Evolutionary conservation across 495 filamentous ascomycete species (phyloP).

Genomic region (Extremus antarcticus): DNA sequence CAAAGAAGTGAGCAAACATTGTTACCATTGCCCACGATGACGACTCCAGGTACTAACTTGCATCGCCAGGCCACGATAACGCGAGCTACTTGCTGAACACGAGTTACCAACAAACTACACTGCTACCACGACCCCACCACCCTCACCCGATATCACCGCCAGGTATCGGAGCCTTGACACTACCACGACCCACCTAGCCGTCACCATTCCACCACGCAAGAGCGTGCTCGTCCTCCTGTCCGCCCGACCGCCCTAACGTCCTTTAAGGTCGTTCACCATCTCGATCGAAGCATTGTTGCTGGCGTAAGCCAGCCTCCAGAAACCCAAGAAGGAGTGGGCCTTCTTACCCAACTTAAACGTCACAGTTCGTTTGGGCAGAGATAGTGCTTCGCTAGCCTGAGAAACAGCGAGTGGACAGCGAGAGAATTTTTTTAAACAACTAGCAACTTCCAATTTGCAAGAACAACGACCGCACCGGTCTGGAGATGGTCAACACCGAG

Average conservation of each 20-base stretch:
- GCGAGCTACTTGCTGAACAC: constrained; percentile 33
- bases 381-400: constrained; percentile 46
- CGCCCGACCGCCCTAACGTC: constrained; percentile 80
- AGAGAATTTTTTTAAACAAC: no score
- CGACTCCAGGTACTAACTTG: constrained; percentile 6
- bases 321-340: constrained; percentile 54
- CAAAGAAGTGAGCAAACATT: constrained; percentile 63
- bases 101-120: background rate
- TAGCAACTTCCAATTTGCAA: background rate
- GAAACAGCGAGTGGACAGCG: constrained; percentile 25
- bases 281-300: constrained; percentile 36
- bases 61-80: constrained; percentile 75
- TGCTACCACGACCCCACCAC: constrained; percentile 66
- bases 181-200: constrained; percentile 47
- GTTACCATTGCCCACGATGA: background rate
- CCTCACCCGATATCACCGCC: constrained; percentile 78
- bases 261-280: constrained; percentile 34
- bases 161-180: constrained; percentile 67
- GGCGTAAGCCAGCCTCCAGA: constrained; percentile 34
- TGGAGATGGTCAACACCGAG: constrained; percentile 71
- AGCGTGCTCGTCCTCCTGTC: constrained; percentile 71
- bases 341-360: constrained; percentile 86
- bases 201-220: constrained; percentile 80
- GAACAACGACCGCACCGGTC: constrained; percentile 8
- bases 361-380: constrained; percentile 80